Conservation (phyloP, 2,329 filamentous ascomycete genomes). For the Diaporthe destruens region DNA sequence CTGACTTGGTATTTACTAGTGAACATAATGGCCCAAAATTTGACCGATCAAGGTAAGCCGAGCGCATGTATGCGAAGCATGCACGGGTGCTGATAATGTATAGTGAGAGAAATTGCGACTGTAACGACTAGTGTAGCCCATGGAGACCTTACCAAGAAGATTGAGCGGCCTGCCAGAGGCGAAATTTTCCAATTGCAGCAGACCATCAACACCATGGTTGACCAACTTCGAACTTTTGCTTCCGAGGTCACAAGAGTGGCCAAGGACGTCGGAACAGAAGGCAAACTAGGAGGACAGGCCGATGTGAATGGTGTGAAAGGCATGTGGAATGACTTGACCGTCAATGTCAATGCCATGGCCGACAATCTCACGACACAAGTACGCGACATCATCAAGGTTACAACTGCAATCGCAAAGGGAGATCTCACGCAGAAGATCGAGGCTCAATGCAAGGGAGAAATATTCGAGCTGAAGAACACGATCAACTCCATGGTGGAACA, state of each 20-base stretch:
- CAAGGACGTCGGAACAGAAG: conserved; percentile 86
- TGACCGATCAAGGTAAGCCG: conserved; percentile 76
- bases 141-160: conserved; percentile 86
- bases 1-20: conserved; percentile 60
- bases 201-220: conserved; percentile 92
- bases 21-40: conserved; percentile 86
- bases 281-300: conserved; percentile 84
- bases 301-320: conserved; percentile 87
- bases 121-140: conserved; percentile 87
- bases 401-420: conserved; percentile 80
- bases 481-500: conserved; percentile 99
- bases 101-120: conserved; percentile 85
- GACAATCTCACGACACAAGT: conserved; percentile 90
- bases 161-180: conserved; percentile 82
- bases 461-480: conserved; percentile 93
- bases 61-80: not conserved
- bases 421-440: conserved; percentile 98
- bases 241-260: conserved; percentile 87
- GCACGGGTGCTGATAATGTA: not conserved
- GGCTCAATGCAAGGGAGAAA: conserved; percentile 91
- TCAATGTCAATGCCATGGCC: conserved; percentile 90
- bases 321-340: conserved; percentile 90
- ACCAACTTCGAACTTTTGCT: conserved; percentile 85
- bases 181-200: conserved; percentile 87
- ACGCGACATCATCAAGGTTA: conserved; percentile 91